These are phyloP conservation scores for Eragrostis nindensis DNA, from an alignment of 176 grass and related monocot species.

Conservation along the genomic window DNA sequence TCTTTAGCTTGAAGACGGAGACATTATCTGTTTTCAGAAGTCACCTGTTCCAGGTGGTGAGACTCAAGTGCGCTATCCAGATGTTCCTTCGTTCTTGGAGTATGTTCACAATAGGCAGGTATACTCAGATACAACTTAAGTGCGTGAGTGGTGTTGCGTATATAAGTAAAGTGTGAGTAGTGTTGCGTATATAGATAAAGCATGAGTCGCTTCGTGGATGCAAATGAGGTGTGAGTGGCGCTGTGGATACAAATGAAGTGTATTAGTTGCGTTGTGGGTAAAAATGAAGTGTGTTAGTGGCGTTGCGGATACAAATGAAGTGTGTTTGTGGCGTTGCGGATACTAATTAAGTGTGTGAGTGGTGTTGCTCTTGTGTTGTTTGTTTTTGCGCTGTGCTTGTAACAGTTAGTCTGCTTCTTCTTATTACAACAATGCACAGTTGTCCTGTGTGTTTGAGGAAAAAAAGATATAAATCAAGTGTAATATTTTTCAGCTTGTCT, in stretches of 20 bases:
- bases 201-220: no score
- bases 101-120: slow-evolving; percentile 99
- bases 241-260: no score
- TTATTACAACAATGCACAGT: not conserved
- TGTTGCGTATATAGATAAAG: not conserved
- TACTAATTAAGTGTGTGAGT: not conserved
- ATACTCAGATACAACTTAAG: slow-evolving; percentile 37
- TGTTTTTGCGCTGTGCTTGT: not conserved
- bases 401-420: not conserved
- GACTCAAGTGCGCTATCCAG: slow-evolving; percentile 72
- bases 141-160: no score
- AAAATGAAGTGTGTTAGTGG: no score
- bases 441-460: not conserved
- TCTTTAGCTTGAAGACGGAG: slow-evolving; percentile 92
- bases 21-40: slow-evolving; percentile 90
- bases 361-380: not conserved
- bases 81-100: slow-evolving; percentile 95
- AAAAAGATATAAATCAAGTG: slow-evolving; percentile 27
- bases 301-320: no score
- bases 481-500: slow-evolving; percentile 19
- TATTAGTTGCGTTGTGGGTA: no score
- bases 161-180: no score
- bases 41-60: slow-evolving; percentile 43
- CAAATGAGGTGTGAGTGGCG: not conserved
- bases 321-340: no score